Conservation (phyloP, 2,329 filamentous ascomycete species). For the Didymella glomerata region DNA sequence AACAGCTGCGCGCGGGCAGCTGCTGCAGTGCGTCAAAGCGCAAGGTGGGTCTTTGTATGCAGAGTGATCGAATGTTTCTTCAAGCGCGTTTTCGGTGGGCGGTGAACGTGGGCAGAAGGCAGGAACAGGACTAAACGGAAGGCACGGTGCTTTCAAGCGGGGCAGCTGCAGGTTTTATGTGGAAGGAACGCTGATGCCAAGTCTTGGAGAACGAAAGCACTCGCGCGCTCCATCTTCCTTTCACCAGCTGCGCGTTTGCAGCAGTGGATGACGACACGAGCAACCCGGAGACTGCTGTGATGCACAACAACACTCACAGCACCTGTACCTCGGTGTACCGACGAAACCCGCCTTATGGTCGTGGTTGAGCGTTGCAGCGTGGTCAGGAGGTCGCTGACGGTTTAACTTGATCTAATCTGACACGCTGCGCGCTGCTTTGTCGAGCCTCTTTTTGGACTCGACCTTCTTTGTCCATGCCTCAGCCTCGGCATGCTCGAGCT, state of each 20-base stretch:
- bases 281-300: slow-evolving; percentile 40
- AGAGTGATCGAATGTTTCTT: slow-evolving; percentile 16
- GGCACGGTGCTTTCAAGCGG: slow-evolving; percentile 12
- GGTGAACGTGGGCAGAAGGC: slow-evolving; percentile 19
- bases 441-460: background rate
- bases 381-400: slow-evolving; percentile 55
- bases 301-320: slow-evolving; percentile 13
- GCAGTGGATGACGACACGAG: slow-evolving; percentile 50
- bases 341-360: slow-evolving; percentile 34
- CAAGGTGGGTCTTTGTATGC: slow-evolving; percentile 19
- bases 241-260: slow-evolving; percentile 27
- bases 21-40: slow-evolving; percentile 28
- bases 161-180: slow-evolving; percentile 19
- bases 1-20: slow-evolving; percentile 15
- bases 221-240: slow-evolving; percentile 24
- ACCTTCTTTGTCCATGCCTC: background rate
- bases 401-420: slow-evolving; percentile 72
- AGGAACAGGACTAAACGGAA: slow-evolving; percentile 19
- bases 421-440: slow-evolving; percentile 31
- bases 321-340: slow-evolving; percentile 22
- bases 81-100: slow-evolving; percentile 11
- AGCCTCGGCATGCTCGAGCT: background rate
- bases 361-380: slow-evolving; percentile 38
- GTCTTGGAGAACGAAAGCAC: slow-evolving; percentile 7
- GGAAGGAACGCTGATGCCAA: slow-evolving; percentile 10